Percentiles rank a stretch among this genome's conserved stretches.
Conservation (phyloP, 108 stramenopile species). For the Skeletonema marinoi region DNA sequence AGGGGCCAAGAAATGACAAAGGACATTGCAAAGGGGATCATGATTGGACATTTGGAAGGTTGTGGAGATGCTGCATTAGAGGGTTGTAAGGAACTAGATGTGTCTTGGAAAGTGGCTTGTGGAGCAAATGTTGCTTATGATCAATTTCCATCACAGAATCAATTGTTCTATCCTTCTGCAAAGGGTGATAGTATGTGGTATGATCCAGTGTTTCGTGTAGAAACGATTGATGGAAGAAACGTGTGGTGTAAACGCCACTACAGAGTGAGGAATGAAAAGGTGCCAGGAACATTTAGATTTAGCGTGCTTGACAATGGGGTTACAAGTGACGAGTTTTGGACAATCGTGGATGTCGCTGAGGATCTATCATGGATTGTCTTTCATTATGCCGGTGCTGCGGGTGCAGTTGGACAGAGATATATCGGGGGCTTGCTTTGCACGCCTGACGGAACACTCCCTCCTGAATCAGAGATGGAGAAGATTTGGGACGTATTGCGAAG, state of each 20-base stretch:
- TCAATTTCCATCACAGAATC: constrained; percentile 94
- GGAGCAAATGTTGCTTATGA: constrained; percentile 96
- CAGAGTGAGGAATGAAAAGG: constrained; percentile 55
- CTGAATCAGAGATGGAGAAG: constrained; percentile 37
- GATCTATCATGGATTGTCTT: constrained; percentile 92
- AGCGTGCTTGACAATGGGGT: constrained; percentile 93
- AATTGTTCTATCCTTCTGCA: constrained; percentile 68
- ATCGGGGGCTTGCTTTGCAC: constrained; percentile 91
- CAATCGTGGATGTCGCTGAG: constrained; percentile 88
- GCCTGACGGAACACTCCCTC: constrained; percentile 84
- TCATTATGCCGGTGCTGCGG: constrained; percentile 94
- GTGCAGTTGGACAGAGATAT: constrained; percentile 89
- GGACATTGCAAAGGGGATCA: constrained; percentile 68
- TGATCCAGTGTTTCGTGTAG: constrained; percentile 96
- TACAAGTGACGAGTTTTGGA: constrained; percentile 90
- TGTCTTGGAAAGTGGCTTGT: constrained; percentile 92
- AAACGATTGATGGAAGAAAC: constrained; percentile 90
- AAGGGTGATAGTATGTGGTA: constrained; percentile 86
- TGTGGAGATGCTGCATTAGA: constrained; percentile 38
- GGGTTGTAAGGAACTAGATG: constrained; percentile 46
- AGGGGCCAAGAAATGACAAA: constrained; percentile 73
- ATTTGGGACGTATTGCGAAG: constrained; percentile 66
- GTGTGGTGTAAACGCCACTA: constrained; percentile 95
- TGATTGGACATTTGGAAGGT: constrained; percentile 90
- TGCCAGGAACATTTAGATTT: constrained; percentile 73